Evolutionary conservation across 2,329 filamentous ascomycete species (phyloP).

Genomic region (Stagonosporopsis tanaceti): DNA sequence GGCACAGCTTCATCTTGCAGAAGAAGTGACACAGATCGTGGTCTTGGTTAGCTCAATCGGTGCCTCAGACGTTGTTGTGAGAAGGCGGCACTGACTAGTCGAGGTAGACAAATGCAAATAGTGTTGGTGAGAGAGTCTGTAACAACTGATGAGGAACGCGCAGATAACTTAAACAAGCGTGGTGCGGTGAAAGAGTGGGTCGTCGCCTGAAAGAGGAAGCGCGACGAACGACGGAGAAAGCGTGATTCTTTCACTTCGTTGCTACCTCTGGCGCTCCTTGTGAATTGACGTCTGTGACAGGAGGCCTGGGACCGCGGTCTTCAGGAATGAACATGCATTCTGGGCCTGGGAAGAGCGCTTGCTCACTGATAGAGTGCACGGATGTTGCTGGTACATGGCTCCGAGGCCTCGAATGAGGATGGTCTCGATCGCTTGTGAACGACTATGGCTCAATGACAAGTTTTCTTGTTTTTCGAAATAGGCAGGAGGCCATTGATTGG

Average conservation of each 20-base stretch:
- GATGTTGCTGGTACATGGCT: too few species aligned
- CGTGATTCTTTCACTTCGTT: constrained; percentile 1
- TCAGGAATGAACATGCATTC: too few species aligned
- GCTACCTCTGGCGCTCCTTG: not conserved
- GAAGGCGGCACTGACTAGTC: not conserved
- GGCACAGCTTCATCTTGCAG: not conserved
- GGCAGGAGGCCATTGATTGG: too few species aligned
- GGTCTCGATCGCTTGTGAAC: too few species aligned
- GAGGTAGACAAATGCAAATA: not conserved
- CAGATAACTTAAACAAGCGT: not conserved
- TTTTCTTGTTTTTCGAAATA: too few species aligned
- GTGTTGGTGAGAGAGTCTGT: not conserved
- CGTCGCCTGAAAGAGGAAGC: not conserved
- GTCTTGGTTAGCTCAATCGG: not conserved
- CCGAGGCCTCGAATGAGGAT: too few species aligned
- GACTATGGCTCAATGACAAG: too few species aligned
- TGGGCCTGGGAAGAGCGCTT: too few species aligned
- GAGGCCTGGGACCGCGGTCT: too few species aligned
- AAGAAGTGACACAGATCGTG: not conserved
- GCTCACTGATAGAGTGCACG: too few species aligned
- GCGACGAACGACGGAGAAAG: not conserved
- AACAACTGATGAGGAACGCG: not conserved
- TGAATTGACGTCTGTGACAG: too few species aligned
- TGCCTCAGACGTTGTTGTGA: not conserved
- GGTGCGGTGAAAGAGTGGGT: not conserved